These are phyloP conservation scores for Phytopythium oedochilum DNA, from an alignment of 352 stramenopile species.

Conservation along the genomic window DNA sequence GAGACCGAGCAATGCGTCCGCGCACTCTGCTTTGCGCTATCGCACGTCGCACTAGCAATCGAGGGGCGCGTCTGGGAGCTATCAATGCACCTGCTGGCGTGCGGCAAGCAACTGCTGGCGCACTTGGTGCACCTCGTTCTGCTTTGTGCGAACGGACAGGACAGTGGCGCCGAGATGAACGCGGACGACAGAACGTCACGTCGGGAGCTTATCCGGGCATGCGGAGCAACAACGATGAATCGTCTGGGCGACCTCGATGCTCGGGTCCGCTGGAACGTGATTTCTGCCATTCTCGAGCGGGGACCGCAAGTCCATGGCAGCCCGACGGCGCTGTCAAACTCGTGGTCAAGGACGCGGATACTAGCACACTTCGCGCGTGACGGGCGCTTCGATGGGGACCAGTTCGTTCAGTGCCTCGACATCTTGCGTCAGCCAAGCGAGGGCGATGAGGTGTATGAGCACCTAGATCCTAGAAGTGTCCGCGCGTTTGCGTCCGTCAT, in stretches of 20 bases:
- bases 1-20: constrained; percentile 33
- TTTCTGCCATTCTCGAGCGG: constrained; percentile 9
- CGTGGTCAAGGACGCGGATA: constrained; percentile 18
- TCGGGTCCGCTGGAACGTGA: constrained; percentile 29
- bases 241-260: constrained; percentile 40
- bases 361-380: constrained; percentile 34
- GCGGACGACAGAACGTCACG: not conserved
- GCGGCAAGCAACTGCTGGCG: constrained; percentile 30
- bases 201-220: constrained; percentile 17
- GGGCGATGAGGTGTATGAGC: not conserved
- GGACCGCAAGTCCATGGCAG: not conserved
- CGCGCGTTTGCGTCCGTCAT: constrained; percentile 17
- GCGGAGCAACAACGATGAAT: constrained; percentile 22
- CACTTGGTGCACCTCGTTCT: constrained; percentile 37
- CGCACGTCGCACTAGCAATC: constrained; percentile 19
- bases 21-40: constrained; percentile 34
- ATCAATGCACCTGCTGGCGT: constrained; percentile 27
- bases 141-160: constrained; percentile 28
- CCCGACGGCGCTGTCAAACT: not conserved
- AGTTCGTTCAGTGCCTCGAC: constrained; percentile 19
- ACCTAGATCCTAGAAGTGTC: constrained; percentile 20
- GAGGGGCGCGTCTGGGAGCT: constrained; percentile 23
- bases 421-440: constrained; percentile 9
- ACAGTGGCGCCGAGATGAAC: not conserved
- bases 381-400: constrained; percentile 35